Conservation (phyloP, 31 red algal genomes). For the Asparagopsis taxiformis region DNA sequence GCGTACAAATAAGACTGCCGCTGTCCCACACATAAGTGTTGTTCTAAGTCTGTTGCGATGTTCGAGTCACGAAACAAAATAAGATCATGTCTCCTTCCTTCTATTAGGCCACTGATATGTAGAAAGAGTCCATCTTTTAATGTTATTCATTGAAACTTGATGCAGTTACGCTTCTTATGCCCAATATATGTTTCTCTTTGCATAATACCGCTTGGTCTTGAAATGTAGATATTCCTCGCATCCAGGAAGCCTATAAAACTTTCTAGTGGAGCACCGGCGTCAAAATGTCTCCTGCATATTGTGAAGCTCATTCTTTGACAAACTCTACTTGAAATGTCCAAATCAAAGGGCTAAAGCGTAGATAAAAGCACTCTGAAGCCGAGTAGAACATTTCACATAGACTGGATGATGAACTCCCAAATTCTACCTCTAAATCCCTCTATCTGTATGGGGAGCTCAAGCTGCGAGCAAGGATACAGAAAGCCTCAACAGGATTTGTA, state of each 20-base stretch:
- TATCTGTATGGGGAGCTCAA: not conserved
- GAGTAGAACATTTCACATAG: not conserved
- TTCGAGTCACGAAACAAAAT: not conserved
- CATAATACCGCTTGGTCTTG: not conserved
- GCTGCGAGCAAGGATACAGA: not conserved
- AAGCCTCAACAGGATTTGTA: not conserved
- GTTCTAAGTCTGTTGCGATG: conserved; percentile 4
- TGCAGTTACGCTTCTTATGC: not conserved
- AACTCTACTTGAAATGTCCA: not conserved
- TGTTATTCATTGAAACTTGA: not conserved
- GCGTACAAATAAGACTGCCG: conserved; percentile 1
- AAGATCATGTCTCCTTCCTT: conserved; percentile 3
- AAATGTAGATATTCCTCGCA: not conserved
- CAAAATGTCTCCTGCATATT: not conserved
- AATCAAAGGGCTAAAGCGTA: not conserved
- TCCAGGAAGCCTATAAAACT: not conserved
- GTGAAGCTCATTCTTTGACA: not conserved
- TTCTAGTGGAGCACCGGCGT: not conserved
- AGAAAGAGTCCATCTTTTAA: not conserved
- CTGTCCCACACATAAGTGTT: not conserved
- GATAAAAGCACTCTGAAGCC: not conserved
- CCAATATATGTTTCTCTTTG: not conserved
- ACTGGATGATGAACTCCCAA: not conserved
- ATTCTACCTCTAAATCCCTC: not conserved
- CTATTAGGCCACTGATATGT: not conserved